These are phyloP conservation scores for Herpotrichia juniperi DNA, from an alignment of 2,329 filamentous ascomycete genomes.

Conservation along the genomic window DNA sequence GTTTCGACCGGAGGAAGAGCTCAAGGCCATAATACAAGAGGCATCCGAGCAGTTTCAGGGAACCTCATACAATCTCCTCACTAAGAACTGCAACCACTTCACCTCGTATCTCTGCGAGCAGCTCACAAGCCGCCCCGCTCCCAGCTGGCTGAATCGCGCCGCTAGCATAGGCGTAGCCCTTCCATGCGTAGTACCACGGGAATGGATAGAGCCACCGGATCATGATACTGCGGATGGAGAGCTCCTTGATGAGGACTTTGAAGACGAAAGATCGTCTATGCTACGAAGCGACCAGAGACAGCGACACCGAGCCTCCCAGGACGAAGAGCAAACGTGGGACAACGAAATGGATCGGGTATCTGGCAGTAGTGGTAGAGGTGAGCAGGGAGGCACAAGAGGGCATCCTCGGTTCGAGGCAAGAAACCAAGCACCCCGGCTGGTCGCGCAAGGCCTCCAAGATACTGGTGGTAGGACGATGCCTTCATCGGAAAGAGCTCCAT, in stretches of 20 bases:
- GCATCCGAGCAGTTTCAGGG: constrained; percentile 77
- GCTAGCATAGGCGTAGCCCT: constrained; percentile 82
- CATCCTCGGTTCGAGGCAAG: constrained; percentile 33
- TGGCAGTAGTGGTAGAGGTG: constrained; percentile 39
- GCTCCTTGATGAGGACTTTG: constrained; percentile 63
- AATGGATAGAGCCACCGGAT: constrained; percentile 82
- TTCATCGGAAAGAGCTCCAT: constrained; percentile 52
- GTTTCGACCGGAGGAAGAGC: constrained; percentile 70
- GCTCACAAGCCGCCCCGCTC: constrained; percentile 73
- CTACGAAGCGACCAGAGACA: constrained; percentile 51
- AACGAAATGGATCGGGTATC: constrained; percentile 31
- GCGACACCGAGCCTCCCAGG: constrained; percentile 32
- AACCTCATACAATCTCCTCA: constrained; percentile 79
- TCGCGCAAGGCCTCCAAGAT: constrained; percentile 47
- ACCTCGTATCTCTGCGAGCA: constrained; percentile 76
- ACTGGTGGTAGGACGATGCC: constrained; percentile 51
- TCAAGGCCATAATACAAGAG: constrained; percentile 71
- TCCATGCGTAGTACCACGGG: constrained; percentile 80
- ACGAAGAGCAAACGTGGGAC: constrained; percentile 33
- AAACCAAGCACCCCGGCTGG: constrained; percentile 41
- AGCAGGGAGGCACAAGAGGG: constrained; percentile 41
- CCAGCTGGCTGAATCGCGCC: constrained; percentile 80
- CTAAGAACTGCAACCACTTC: constrained; percentile 89
- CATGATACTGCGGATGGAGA: constrained; percentile 75
- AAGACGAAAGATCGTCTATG: constrained; percentile 66